These are phyloP conservation scores for Beta corolliflora DNA, from an alignment of 179 eudicot genomes.

Conservation along the genomic window DNA sequence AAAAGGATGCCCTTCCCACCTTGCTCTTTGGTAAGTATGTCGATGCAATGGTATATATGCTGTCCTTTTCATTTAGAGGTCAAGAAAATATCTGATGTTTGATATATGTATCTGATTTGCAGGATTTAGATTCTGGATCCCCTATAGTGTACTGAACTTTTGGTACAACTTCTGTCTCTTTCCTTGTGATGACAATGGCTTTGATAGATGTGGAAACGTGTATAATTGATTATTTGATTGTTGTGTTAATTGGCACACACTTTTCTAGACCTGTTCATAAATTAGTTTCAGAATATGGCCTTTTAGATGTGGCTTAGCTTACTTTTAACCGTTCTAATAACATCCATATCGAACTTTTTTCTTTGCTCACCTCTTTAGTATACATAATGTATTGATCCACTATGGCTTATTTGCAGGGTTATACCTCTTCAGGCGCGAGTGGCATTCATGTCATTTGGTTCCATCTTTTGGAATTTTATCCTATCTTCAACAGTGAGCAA, in stretches of 20 bases:
- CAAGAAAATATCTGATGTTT: background rate
- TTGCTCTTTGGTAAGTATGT: slow-evolving; percentile 55
- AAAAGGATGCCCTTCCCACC: slow-evolving; percentile 81
- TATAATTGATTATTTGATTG: too few species aligned
- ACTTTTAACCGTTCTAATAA: background rate
- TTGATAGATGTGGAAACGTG: background rate
- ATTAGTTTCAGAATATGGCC: slow-evolving; percentile 7
- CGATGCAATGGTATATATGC: background rate
- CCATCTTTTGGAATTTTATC: slow-evolving; percentile 95
- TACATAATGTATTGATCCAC: background rate
- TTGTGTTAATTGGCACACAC: background rate
- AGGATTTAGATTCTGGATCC: slow-evolving; percentile 98
- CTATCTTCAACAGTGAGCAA: slow-evolving; percentile 87
- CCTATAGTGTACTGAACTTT: slow-evolving; percentile 84
- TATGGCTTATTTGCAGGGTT: slow-evolving; percentile 50
- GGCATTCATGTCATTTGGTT: slow-evolving; percentile 90
- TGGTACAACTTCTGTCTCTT: slow-evolving; percentile 53
- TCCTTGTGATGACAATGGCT: slow-evolving; percentile 10
- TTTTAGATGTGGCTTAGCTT: background rate
- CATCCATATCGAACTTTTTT: background rate
- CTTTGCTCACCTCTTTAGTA: background rate
- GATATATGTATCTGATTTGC: slow-evolving; percentile 30
- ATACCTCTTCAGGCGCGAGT: slow-evolving; percentile 95
- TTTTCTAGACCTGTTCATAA: background rate
- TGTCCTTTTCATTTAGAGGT: background rate